Percentiles rank a stretch among this genome's conserved stretches.
Conservation (phyloP, 1,139 yeast species). For the Diutina catenulata region DNA sequence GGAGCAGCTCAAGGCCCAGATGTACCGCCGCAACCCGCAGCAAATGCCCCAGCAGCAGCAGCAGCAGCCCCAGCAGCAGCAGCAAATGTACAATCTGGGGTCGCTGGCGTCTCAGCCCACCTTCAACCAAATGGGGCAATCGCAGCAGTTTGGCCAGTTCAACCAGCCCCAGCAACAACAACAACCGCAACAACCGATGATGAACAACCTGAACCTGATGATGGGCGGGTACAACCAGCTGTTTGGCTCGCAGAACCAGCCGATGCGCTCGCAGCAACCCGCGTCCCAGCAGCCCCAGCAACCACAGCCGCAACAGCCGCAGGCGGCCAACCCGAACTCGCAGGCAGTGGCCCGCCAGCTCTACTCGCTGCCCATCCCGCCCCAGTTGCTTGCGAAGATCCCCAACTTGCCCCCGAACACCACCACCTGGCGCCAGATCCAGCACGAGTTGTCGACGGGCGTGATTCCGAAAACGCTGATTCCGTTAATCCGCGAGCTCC, state of each 20-base stretch:
- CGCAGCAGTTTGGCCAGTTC: conserved; percentile 7
- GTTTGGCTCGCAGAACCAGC: conserved; percentile 6
- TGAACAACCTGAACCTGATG: conserved; percentile 5
- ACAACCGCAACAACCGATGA: conserved; percentile 8
- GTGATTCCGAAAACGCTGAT: conserved; percentile 43
- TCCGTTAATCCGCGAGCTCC: conserved; percentile 48
- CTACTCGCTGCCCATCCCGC: conserved; percentile 59
- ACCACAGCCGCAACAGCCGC: background rate
- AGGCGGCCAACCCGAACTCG: conserved; percentile 9
- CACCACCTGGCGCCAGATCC: conserved; percentile 74
- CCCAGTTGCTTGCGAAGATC: conserved; percentile 52
- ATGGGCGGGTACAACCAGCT: conserved; percentile 5
- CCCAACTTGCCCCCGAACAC: conserved; percentile 78
- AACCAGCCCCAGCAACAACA: conserved; percentile 8
- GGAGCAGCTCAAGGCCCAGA: conserved; percentile 2
- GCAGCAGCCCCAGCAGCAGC: conserved; percentile 7
- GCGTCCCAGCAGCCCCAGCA: conserved; percentile 6
- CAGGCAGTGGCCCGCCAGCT: conserved; percentile 25
- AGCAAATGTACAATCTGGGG: conserved; percentile 7
- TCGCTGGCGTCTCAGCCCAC: too few species aligned
- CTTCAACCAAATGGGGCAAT: conserved; percentile 6
- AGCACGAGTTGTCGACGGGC: conserved; percentile 53
- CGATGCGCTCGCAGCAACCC: conserved; percentile 5
- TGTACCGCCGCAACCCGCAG: conserved; percentile 1
- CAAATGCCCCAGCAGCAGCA: conserved; percentile 6